Percentiles rank a stretch among this genome's conserved stretches.
Conservation (phyloP, 2,329 filamentous ascomycete genomes). For the Aureobasidium pullulans region DNA sequence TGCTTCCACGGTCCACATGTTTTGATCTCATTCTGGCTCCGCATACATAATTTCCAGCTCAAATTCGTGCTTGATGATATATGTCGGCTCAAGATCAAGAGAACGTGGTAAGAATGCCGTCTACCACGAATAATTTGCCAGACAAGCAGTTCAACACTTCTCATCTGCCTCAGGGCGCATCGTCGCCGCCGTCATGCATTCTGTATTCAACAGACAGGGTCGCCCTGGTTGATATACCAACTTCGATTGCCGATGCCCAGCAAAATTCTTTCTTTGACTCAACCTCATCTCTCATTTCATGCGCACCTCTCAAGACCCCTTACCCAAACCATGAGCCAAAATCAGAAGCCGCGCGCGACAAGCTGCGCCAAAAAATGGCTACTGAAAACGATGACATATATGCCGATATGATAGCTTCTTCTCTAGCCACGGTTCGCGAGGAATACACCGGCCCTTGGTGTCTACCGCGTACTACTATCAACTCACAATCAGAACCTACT, state of each 20-base stretch:
- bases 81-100: neutral
- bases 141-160: conserved; percentile 9
- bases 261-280: conserved; percentile 34
- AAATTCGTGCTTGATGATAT: neutral
- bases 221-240: conserved; percentile 60
- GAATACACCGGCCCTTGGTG: conserved; percentile 28
- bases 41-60: neutral
- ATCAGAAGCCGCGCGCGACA: conserved; percentile 36
- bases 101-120: neutral
- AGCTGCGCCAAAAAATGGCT: conserved; percentile 28
- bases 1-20: neutral
- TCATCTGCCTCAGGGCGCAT: neutral
- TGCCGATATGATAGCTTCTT: conserved; percentile 31
- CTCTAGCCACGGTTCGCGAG: conserved; percentile 29
- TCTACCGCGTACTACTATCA: conserved; percentile 20
- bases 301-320: conserved; percentile 36
- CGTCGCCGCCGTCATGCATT: conserved; percentile 28
- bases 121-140: neutral
- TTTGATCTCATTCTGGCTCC: neutral
- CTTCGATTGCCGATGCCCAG: conserved; percentile 62
- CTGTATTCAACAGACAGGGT: conserved; percentile 47
- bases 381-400: conserved; percentile 29
- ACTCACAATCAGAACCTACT: neutral
- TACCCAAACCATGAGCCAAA: conserved; percentile 53
- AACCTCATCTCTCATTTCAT: conserved; percentile 40